Evolutionary conservation across 805 yeast species (phyloP).

Genomic region (Candida stauntonica): DNA sequence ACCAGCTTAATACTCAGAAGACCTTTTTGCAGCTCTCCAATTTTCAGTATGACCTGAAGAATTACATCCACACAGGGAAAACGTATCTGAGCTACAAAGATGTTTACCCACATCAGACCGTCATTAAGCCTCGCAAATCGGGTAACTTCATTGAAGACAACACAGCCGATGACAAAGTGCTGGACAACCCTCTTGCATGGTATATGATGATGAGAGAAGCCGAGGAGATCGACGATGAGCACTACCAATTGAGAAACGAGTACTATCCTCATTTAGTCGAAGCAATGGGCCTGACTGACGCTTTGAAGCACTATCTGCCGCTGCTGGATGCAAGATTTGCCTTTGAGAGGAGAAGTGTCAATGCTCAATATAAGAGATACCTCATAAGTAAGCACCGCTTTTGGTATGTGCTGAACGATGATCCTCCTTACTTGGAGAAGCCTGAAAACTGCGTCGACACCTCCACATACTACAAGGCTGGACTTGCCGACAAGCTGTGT

Average conservation of each 20-base stretch:
- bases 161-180: conserved; percentile 3
- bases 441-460: too few species aligned
- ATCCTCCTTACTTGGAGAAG: not conserved
- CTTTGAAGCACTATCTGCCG: not conserved
- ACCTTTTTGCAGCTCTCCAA: too few species aligned
- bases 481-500: not conserved
- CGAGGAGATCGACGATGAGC: conserved; percentile 4
- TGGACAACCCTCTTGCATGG: conserved; percentile 16
- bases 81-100: not conserved
- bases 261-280: conserved; percentile 3
- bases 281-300: not conserved
- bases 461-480: not conserved
- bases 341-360: not conserved
- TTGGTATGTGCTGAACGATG: not conserved
- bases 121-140: not conserved
- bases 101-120: not conserved
- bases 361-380: not conserved
- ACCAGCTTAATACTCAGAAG: too few species aligned
- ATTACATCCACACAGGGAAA: not conserved
- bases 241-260: not conserved
- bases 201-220: conserved; percentile 12
- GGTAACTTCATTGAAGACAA: conserved; percentile 11
- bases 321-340: not conserved
- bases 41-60: not conserved
- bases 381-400: not conserved